Evolutionary conservation across 495 filamentous ascomycete species (phyloP).

Genomic region (Penicillium desertorum): DNA sequence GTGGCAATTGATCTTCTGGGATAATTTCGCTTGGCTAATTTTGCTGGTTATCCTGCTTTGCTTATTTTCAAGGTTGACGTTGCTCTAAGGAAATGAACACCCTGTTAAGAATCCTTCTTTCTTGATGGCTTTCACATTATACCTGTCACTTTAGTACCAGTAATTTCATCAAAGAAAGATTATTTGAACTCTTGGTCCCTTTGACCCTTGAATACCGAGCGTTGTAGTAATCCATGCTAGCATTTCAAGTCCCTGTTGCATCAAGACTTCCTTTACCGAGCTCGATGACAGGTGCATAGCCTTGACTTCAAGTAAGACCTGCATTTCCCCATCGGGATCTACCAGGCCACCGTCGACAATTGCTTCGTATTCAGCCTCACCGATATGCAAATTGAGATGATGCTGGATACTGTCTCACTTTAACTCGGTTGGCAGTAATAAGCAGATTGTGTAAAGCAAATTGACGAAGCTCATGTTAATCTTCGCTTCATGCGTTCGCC

Average conservation of each 20-base stretch:
- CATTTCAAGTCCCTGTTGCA: too few relatives aligned
- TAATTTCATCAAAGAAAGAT: not conserved
- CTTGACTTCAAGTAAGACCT: conserved; percentile 4
- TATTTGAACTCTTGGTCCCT: too few relatives aligned
- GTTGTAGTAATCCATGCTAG: too few relatives aligned
- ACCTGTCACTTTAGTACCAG: conserved; percentile 1
- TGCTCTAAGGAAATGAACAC: conserved; percentile 4
- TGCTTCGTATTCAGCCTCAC: conserved; percentile 1
- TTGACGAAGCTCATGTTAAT: conserved; percentile 2
- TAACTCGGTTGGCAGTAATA: conserved; percentile 1
- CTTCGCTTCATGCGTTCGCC: not conserved
- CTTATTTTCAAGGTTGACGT: conserved; percentile 1
- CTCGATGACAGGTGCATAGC: too few relatives aligned
- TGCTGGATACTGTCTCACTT: conserved; percentile 1
- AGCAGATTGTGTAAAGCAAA: conserved; percentile 1
- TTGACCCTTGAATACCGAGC: too few relatives aligned
- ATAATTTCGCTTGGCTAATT: too few relatives aligned
- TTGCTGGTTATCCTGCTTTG: not conserved
- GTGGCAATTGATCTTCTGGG: conserved; percentile 1
- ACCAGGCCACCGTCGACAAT: conserved; percentile 1
- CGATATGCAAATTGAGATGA: not conserved
- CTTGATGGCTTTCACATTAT: conserved; percentile 3
- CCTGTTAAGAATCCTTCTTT: conserved; percentile 4
- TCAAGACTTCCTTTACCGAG: too few relatives aligned
- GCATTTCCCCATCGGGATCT: conserved; percentile 1